Conservation (phyloP, 805 yeast genomes). For the Saccharomycopsis sp. region DNA sequence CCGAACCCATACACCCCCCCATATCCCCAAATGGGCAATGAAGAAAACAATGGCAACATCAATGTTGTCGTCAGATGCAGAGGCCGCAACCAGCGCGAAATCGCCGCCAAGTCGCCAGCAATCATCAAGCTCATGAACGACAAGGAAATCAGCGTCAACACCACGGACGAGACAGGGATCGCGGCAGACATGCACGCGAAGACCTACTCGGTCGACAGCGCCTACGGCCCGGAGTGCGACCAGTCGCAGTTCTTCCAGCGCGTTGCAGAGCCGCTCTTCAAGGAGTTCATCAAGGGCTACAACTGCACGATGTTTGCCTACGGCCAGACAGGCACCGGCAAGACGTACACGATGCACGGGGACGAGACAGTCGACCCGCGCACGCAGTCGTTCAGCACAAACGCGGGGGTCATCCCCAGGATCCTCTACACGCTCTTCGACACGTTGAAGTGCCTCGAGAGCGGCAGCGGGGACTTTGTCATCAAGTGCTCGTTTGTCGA, state of each 20-base stretch:
- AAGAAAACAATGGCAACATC: slow-evolving; percentile 39
- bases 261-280: slow-evolving; percentile 56
- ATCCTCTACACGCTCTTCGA: slow-evolving; percentile 50
- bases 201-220: slow-evolving; percentile 69
- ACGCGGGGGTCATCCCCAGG: slow-evolving; percentile 63
- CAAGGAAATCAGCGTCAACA: slow-evolving; percentile 18
- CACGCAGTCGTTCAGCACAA: slow-evolving; percentile 31
- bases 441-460: slow-evolving; percentile 29
- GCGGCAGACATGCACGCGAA: slow-evolving; percentile 28
- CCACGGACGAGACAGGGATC: slow-evolving; percentile 16
- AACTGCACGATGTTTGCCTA: slow-evolving; percentile 82
- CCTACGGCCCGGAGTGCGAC: slow-evolving; percentile 76
- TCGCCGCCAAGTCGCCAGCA: slow-evolving; percentile 50
- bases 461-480: slow-evolving; percentile 44
- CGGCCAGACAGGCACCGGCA: slow-evolving; percentile 92
- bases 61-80: slow-evolving; percentile 61
- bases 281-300: slow-evolving; percentile 67
- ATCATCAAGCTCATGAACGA: slow-evolving; percentile 47
- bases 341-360: slow-evolving; percentile 76
- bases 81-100: slow-evolving; percentile 53
- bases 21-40: slow-evolving; percentile 1
- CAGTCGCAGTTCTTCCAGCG: slow-evolving; percentile 60
- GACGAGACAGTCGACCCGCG: slow-evolving; percentile 34
- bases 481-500: slow-evolving; percentile 80
- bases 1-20: too few species aligned